These are phyloP conservation scores for Fusarium pseudoanthophilum DNA, from an alignment of 2,329 filamentous ascomycete species.

Conservation along the genomic window DNA sequence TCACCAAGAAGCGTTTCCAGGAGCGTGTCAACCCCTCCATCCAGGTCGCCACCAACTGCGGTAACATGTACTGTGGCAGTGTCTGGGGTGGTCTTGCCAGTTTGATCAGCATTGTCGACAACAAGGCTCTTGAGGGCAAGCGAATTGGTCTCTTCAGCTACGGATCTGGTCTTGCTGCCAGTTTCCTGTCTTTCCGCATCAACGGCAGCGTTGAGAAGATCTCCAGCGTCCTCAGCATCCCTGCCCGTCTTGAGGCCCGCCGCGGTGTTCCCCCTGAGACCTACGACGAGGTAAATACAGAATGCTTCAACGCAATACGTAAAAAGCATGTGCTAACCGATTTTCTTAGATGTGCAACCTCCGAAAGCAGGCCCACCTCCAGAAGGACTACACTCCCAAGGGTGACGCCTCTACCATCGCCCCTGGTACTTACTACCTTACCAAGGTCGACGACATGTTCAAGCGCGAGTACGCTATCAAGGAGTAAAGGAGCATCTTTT, in stretches of 20 bases:
- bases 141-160: slow-evolving; percentile 82
- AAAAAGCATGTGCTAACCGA: slow-evolving; percentile 34
- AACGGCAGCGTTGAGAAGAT: slow-evolving; percentile 76
- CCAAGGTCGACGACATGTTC: slow-evolving; percentile 87
- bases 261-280: slow-evolving; percentile 74
- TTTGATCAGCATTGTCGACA: slow-evolving; percentile 72
- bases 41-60: slow-evolving; percentile 80
- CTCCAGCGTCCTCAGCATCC: slow-evolving; percentile 74
- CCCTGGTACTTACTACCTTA: slow-evolving; percentile 80
- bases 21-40: slow-evolving; percentile 79
- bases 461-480: slow-evolving; percentile 81
- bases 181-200: slow-evolving; percentile 78
- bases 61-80: slow-evolving; percentile 75
- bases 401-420: slow-evolving; percentile 74
- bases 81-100: slow-evolving; percentile 81
- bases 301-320: neutral
- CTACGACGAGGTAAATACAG: slow-evolving; percentile 74
- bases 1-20: slow-evolving; percentile 86
- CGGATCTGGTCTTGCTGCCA: slow-evolving; percentile 78
- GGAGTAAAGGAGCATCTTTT: slow-evolving; percentile 60
- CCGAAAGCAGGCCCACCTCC: slow-evolving; percentile 83
- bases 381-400: slow-evolving; percentile 79
- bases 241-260: slow-evolving; percentile 73
- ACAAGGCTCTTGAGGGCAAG: slow-evolving; percentile 74
- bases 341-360: slow-evolving; percentile 76